Conservation (phyloP, 2,329 filamentous ascomycete species). For the Cryoendolithus antarcticus region DNA sequence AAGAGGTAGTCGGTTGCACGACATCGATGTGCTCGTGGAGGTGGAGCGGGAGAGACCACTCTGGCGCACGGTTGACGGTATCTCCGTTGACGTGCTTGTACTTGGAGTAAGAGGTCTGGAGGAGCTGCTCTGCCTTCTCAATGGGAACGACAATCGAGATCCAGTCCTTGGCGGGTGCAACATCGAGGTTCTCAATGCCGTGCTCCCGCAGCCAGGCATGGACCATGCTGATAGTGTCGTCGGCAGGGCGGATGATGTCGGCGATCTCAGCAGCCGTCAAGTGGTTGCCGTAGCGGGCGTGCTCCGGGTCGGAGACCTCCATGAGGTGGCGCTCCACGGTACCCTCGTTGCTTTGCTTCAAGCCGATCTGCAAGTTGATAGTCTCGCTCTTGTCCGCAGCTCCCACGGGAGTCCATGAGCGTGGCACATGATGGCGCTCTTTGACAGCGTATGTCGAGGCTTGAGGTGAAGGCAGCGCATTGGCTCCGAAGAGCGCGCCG, state of each 20-base stretch:
- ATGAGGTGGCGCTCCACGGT: constrained; percentile 44
- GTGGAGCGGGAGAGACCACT: constrained; percentile 47
- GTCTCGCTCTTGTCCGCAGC: constrained; percentile 32
- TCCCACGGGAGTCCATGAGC: constrained; percentile 37
- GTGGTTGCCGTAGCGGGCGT: constrained; percentile 42
- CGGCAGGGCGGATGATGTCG: constrained; percentile 40
- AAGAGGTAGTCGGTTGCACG: constrained; percentile 49
- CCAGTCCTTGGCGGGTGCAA: constrained; percentile 46
- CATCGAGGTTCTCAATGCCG: constrained; percentile 33
- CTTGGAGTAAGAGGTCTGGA: constrained; percentile 40
- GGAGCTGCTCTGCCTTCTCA: constrained; percentile 38
- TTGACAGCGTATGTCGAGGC: constrained; percentile 40
- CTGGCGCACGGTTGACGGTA: constrained; percentile 38
- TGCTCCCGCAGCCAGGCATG: constrained; percentile 45
- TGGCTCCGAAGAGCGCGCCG: constrained; percentile 8
- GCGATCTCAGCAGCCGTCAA: constrained; percentile 39
- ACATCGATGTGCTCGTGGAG: constrained; percentile 47
- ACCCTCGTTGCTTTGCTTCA: constrained; percentile 45
- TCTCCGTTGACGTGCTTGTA: constrained; percentile 43
- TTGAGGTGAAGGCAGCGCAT: constrained; percentile 8
- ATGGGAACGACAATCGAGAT: constrained; percentile 42
- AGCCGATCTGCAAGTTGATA: constrained; percentile 44
- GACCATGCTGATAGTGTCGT: constrained; percentile 40
- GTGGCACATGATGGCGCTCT: constrained; percentile 42
- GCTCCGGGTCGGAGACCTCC: constrained; percentile 42